Conservation (phyloP, 331 rosid genomes). For the Cucumis variabilis region DNA sequence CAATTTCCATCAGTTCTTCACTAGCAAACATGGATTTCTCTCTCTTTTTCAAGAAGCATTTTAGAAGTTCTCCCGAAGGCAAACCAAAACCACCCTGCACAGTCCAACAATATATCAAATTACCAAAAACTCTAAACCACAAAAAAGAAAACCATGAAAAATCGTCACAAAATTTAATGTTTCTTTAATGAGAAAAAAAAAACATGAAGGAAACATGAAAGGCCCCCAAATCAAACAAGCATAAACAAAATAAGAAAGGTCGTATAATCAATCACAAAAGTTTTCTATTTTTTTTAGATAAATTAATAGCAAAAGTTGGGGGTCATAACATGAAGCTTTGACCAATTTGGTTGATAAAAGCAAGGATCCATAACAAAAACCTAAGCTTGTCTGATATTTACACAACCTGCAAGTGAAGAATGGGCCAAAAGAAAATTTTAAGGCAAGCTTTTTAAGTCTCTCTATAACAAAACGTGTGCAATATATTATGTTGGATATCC, state of each 20-base stretch:
- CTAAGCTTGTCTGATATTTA: neutral
- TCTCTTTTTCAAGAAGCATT: conserved; percentile 34
- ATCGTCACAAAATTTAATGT: conserved; percentile 4
- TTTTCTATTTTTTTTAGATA: no score
- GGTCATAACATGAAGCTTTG: neutral
- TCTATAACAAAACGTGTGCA: neutral
- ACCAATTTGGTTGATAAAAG: neutral
- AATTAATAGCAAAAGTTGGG: neutral
- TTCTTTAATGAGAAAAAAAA: neutral
- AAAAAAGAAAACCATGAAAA: conserved; percentile 5
- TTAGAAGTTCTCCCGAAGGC: conserved; percentile 36
- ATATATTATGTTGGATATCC: no score
- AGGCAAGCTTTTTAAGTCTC: neutral
- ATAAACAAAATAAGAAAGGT: neutral
- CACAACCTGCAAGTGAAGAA: neutral
- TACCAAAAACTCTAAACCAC: conserved; percentile 35
- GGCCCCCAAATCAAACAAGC: neutral
- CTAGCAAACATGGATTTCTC: conserved; percentile 35
- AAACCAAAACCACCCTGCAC: conserved; percentile 49
- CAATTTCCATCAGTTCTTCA: conserved; percentile 38
- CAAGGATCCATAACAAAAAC: conserved; percentile 5
- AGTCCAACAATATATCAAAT: conserved; percentile 43
- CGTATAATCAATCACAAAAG: neutral
- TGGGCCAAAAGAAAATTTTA: neutral
- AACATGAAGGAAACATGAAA: neutral